These are phyloP conservation scores for Balamuthia mandrillaris DNA, from an alignment of 208 protist species.

Conservation along the genomic window DNA sequence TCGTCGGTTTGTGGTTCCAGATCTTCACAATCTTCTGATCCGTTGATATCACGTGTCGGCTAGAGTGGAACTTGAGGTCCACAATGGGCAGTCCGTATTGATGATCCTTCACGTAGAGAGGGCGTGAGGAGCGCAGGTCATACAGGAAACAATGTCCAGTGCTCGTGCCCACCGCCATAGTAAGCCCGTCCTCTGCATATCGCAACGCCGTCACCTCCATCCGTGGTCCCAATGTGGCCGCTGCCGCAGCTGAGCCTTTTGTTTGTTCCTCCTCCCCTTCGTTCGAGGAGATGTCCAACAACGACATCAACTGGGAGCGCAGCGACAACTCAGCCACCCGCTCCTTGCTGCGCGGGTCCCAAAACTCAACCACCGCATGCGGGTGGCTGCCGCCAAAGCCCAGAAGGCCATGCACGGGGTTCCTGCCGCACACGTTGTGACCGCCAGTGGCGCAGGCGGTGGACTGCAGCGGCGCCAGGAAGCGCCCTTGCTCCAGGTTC, in stretches of 20 bases:
- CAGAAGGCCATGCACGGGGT: conserved; percentile 42
- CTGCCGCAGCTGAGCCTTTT: too few relatives aligned
- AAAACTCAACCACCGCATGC: conserved; percentile 48
- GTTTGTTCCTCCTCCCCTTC: too few relatives aligned
- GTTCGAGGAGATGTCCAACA: neutral
- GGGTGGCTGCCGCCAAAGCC: neutral
- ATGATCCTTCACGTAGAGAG: conserved; percentile 89
- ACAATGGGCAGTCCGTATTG: conserved; percentile 89
- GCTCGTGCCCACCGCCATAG: neutral
- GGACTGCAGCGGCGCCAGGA: conserved; percentile 44
- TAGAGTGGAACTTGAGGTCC: conserved; percentile 85
- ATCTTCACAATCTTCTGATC: conserved; percentile 88
- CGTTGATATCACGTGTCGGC: conserved; percentile 54
- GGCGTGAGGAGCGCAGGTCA: conserved; percentile 62
- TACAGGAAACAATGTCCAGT: conserved; percentile 50
- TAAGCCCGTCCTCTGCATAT: neutral
- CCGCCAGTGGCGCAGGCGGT: too few relatives aligned
- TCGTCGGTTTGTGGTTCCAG: conserved; percentile 86
- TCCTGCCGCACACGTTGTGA: conserved; percentile 34
- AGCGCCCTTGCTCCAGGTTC: conserved; percentile 57
- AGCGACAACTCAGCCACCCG: neutral
- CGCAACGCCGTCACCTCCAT: conserved; percentile 23
- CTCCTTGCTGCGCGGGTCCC: conserved; percentile 47
- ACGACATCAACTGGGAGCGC: neutral
- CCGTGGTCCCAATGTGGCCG: too few relatives aligned